Conservation (phyloP, 768 basidiomycete species). For the Suillus plorans region DNA sequence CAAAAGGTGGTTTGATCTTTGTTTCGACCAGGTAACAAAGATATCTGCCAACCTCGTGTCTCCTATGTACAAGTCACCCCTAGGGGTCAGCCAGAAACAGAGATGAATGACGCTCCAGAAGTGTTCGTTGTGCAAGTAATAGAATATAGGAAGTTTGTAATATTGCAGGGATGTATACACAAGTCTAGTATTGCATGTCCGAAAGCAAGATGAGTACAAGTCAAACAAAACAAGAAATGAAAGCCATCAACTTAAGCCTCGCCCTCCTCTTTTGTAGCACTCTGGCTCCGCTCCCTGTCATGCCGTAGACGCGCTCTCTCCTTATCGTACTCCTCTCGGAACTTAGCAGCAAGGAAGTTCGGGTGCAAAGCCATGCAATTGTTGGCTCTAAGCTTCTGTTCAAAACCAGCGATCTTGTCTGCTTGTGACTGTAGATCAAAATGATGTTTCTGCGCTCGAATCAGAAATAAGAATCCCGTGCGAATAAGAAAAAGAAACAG, state of each 20-base stretch:
- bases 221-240: neutral
- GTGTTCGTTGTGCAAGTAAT: neutral
- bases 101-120: neutral
- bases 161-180: slow-evolving; percentile 3
- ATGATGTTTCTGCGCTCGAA: slow-evolving; percentile 37
- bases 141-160: neutral
- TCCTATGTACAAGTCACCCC: neutral
- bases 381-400: slow-evolving; percentile 50
- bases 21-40: slow-evolving; percentile 61
- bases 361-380: slow-evolving; percentile 60
- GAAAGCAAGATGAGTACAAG: slow-evolving; percentile 5
- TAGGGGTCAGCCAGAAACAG: neutral
- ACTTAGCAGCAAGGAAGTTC: slow-evolving; percentile 57
- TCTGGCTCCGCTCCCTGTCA: slow-evolving; percentile 26
- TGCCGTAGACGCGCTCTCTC: slow-evolving; percentile 35
- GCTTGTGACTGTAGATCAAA: slow-evolving; percentile 60
- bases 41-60: slow-evolving; percentile 28
- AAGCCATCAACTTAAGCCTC: slow-evolving; percentile 28
- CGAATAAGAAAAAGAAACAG: slow-evolving; percentile 18
- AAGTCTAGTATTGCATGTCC: neutral
- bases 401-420: slow-evolving; percentile 63
- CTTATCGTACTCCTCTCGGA: slow-evolving; percentile 51
- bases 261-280: slow-evolving; percentile 26
- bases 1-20: slow-evolving; percentile 63
- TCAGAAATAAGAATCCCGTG: slow-evolving; percentile 10